A percentile compares a stretch with the other conserved stretches of the same genome.
These are phyloP conservation scores for Trametopsis cervina DNA, from an alignment of 768 basidiomycete genomes.

Conservation along the genomic window DNA sequence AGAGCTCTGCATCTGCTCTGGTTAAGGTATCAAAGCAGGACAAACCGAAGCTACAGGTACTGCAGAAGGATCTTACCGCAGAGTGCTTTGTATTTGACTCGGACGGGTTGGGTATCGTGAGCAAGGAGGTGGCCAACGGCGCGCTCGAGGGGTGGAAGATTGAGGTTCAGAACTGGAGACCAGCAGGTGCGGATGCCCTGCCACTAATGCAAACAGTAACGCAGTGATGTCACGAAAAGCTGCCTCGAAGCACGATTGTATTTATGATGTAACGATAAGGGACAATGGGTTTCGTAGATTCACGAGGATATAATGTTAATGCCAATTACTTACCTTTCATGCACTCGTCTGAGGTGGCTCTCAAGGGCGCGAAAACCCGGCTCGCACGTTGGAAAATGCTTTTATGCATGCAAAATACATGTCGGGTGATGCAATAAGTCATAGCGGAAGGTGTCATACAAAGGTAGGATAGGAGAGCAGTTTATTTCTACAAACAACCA, in stretches of 20 bases:
- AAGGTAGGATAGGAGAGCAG: slow-evolving; percentile 9
- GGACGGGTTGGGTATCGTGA: slow-evolving; percentile 24
- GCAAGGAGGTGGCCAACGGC: slow-evolving; percentile 18
- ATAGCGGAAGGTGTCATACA: slow-evolving; percentile 18
- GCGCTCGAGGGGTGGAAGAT: slow-evolving; percentile 25
- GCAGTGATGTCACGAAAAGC: background rate
- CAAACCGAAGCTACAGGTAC: slow-evolving; percentile 13
- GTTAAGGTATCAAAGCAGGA: background rate
- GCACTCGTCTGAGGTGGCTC: too few species aligned
- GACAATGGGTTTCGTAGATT: background rate
- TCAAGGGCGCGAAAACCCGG: too few species aligned
- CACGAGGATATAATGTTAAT: too few species aligned
- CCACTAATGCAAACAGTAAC: background rate
- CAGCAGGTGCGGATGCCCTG: slow-evolving; percentile 11
- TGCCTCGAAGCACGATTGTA: background rate
- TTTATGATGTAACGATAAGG: background rate
- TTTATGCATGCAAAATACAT: slow-evolving; percentile 24
- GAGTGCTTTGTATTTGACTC: slow-evolving; percentile 22
- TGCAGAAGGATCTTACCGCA: slow-evolving; percentile 19
- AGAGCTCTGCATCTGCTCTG: background rate
- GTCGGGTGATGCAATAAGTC: slow-evolving; percentile 21
- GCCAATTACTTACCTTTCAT: too few species aligned
- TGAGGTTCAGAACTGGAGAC: slow-evolving; percentile 25
- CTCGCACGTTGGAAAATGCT: slow-evolving; percentile 5
- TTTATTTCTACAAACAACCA: slow-evolving; percentile 7